These are phyloP conservation scores for Sporothrix euskadiensis DNA, from an alignment of 2,329 filamentous ascomycete species.

Conservation along the genomic window DNA sequence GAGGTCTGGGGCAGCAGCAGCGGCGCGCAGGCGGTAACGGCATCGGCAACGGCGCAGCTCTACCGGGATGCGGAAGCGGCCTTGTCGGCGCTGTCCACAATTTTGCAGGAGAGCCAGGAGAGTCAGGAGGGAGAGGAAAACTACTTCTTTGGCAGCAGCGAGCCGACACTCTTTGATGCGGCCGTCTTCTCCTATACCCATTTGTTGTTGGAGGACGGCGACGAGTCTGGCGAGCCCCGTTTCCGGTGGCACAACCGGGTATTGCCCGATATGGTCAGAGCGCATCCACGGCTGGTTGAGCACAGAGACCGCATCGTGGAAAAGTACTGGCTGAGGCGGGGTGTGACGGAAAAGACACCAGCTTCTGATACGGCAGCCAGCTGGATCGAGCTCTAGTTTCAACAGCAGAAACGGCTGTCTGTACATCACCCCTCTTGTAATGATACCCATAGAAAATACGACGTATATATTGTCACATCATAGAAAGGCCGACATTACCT, in stretches of 20 bases:
- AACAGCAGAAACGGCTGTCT: neutral
- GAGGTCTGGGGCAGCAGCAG: slow-evolving; percentile 47
- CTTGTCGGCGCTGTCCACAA: slow-evolving; percentile 48
- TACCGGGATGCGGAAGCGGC: slow-evolving; percentile 50
- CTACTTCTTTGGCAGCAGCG: slow-evolving; percentile 59
- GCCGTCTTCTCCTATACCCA: slow-evolving; percentile 88
- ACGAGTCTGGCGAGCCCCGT: slow-evolving; percentile 9
- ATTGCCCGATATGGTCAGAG: slow-evolving; percentile 58
- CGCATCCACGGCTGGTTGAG: slow-evolving; percentile 62
- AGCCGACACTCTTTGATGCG: slow-evolving; percentile 79
- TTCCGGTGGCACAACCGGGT: slow-evolving; percentile 65
- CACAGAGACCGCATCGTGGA: slow-evolving; percentile 55
- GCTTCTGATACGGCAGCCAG: slow-evolving; percentile 18
- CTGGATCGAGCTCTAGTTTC: slow-evolving; percentile 28
- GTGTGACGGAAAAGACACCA: neutral
- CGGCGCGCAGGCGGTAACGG: slow-evolving; percentile 39
- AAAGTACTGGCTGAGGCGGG: slow-evolving; percentile 36
- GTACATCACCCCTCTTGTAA: slow-evolving; percentile 9
- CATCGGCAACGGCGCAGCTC: slow-evolving; percentile 42
- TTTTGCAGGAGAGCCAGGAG: slow-evolving; percentile 42
- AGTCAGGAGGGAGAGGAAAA: slow-evolving; percentile 33
- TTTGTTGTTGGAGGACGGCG: slow-evolving; percentile 64
- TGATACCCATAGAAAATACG: slow-evolving; percentile 13
- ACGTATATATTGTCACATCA: neutral
- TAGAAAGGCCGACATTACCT: too few relatives aligned